A percentile compares a stretch with the other conserved stretches of the same genome.
These are phyloP conservation scores for Chenopodium formosanum DNA, from an alignment of 148 eudicot genomes.

Conservation along the genomic window DNA sequence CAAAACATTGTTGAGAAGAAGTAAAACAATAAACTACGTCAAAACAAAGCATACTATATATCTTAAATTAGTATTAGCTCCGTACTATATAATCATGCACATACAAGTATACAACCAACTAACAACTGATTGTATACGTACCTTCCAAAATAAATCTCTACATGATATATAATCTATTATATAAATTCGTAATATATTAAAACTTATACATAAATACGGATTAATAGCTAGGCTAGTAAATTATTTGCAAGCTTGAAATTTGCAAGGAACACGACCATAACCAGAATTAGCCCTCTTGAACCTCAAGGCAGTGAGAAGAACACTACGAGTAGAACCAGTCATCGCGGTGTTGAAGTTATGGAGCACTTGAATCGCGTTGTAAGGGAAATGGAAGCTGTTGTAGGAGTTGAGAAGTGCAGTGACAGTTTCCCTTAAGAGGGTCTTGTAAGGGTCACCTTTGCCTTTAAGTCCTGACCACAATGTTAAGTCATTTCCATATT, in stretches of 20 bases:
- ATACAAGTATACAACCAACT: not conserved
- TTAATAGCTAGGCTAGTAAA: no score
- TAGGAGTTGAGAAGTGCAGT: slow-evolving; percentile 87
- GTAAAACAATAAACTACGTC: no score
- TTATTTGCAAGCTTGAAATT: slow-evolving; percentile 64
- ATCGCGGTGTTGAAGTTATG: slow-evolving; percentile 50
- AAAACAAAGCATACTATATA: not conserved
- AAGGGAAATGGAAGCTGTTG: slow-evolving; percentile 55
- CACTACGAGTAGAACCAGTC: slow-evolving; percentile 42
- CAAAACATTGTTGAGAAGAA: no score
- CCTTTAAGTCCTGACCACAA: slow-evolving; percentile 51
- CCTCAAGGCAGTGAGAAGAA: slow-evolving; percentile 62
- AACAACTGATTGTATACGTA: no score
- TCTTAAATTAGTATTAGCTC: not conserved
- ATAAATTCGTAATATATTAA: not conserved
- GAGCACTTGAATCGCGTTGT: slow-evolving; percentile 55
- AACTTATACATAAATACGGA: not conserved
- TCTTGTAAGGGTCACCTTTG: slow-evolving; percentile 73
- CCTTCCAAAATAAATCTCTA: not conserved
- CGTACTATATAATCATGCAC: not conserved
- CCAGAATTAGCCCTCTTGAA: slow-evolving; percentile 84
- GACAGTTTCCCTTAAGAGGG: slow-evolving; percentile 73
- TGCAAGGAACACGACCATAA: slow-evolving; percentile 45
- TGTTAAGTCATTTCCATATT: slow-evolving; percentile 61
- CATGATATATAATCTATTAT: not conserved